Percentiles rank a stretch among this genome's conserved stretches.
Evolutionary conservation across 371 early-diverging fungal species (phyloP).

Genomic region (Circinella minor): DNA sequence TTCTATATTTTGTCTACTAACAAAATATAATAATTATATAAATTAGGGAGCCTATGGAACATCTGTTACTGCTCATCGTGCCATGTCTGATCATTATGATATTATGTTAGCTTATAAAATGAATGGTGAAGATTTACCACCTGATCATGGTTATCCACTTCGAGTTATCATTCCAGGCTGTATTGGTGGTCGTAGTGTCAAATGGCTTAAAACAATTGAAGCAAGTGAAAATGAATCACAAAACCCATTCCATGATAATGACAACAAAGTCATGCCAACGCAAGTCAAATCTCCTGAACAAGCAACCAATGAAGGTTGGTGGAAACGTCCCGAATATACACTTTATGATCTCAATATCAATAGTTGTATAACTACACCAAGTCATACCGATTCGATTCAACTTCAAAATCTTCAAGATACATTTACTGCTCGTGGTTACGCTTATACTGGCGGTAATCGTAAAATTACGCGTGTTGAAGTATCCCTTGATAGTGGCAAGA

Average conservation of each 20-base stretch:
- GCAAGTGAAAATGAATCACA: slow-evolving; percentile 65
- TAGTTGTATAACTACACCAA: slow-evolving; percentile 57
- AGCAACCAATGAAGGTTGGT: slow-evolving; percentile 57
- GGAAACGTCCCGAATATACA: slow-evolving; percentile 63
- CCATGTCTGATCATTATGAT: slow-evolving; percentile 71
- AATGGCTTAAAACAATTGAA: slow-evolving; percentile 73
- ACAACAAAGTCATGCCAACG: slow-evolving; percentile 85
- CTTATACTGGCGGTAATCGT: slow-evolving; percentile 77
- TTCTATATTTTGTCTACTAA: neutral
- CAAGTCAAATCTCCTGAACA: slow-evolving; percentile 49
- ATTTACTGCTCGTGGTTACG: slow-evolving; percentile 70
- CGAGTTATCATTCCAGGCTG: slow-evolving; percentile 86
- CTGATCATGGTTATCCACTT: slow-evolving; percentile 84
- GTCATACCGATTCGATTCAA: slow-evolving; percentile 44
- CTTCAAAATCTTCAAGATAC: slow-evolving; percentile 28
- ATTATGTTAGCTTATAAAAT: slow-evolving; percentile 87
- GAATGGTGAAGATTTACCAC: slow-evolving; percentile 79
- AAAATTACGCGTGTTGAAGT: slow-evolving; percentile 80
- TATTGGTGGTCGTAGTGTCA: slow-evolving; percentile 87
- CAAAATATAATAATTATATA: neutral
- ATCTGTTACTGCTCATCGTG: slow-evolving; percentile 73
- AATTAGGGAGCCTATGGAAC: slow-evolving; percentile 75
- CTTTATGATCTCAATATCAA: slow-evolving; percentile 77
- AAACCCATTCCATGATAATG: slow-evolving; percentile 79
- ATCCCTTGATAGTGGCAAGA: slow-evolving; percentile 77